phyloP scores from a whole-genome alignment of 805 yeast species.

The Lipomyces yamadae region DNA sequence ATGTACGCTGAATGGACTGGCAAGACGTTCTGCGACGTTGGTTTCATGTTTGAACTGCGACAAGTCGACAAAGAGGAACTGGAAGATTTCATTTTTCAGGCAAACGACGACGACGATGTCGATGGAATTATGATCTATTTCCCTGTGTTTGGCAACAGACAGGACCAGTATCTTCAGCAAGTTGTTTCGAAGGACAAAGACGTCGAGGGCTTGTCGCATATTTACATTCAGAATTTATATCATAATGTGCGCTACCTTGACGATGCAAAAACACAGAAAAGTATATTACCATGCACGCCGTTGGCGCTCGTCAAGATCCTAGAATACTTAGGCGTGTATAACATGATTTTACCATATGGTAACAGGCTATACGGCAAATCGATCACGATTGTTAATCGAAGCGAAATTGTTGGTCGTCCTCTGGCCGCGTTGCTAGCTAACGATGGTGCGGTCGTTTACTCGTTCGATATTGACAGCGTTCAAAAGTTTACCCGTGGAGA shows the following conservation, averaged over 20 bases:
- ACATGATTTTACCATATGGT: constrained; percentile 79
- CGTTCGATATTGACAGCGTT: constrained; percentile 83
- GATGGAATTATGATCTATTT: constrained; percentile 96
- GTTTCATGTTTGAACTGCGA: constrained; percentile 80
- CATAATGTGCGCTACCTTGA: constrained; percentile 90
- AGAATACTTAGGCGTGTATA: constrained; percentile 88
- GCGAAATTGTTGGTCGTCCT: constrained; percentile 97
- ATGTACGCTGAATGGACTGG: constrained; percentile 97
- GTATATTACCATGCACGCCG: constrained; percentile 95
- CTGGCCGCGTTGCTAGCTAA: constrained; percentile 93
- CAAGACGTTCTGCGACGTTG: constrained; percentile 83
- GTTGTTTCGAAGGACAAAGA: constrained; percentile 89
- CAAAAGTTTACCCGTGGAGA: constrained; percentile 95
- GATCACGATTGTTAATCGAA: constrained; percentile 85
- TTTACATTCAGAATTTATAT: constrained; percentile 91
- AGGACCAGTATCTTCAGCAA: constrained; percentile 95
- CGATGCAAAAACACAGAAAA: constrained; percentile 68
- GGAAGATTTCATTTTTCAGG: constrained; percentile 80
- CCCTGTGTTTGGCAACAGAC: constrained; percentile 94
- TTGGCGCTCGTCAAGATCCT: constrained; percentile 90
- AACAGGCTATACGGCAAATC: constrained; percentile 93
- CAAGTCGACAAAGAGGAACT: constrained; percentile 78
- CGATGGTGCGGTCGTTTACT: constrained; percentile 95
- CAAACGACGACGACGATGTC: constrained; percentile 74
- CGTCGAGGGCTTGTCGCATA: constrained; percentile 92